Base-by-base conservation (phyloP, 2,329 filamentous ascomycete genomes). In the Canariomyces notabilis region DNA sequence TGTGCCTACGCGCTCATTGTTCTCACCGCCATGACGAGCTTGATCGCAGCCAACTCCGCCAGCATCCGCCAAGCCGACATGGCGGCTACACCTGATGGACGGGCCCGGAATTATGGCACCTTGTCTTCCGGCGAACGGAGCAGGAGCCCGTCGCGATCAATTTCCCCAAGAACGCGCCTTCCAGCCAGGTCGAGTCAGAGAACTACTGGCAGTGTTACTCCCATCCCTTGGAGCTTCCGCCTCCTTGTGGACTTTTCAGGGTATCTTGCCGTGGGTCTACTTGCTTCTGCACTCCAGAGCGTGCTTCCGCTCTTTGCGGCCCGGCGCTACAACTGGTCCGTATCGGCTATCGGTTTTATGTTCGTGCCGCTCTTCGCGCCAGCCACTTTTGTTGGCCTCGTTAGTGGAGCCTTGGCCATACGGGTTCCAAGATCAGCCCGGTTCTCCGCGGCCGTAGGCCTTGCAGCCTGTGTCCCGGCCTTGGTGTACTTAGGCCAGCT, bases 361-460 rank as follows among this genome's bases (percentile, higher is more conserved):
- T 55, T 59, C 23, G 48, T 57, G 8, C 45, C 49, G 8, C 42
- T 59, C 8, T 53, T 54, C 6, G 52, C 44, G 6, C 57, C 57
- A n/a, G 52, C 55, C 11, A 42, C 45, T 7, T 9, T 57, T 5
- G 37, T 54, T 14, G 51, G 57, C 4, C 43, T 37, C 12, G 20
- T 59, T 6, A 26, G 54, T 4, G 49, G 50, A 6, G n/a, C 29
- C 1, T 11, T 57, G 14, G 46, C 51, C 2, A 20, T 12, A 7
- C 48, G 52, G 6, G 42, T 50, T 7, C 46, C 57, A 16, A 49
- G 39, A 16, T 50, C 51, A 6, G 34, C 48, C 32, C 54, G 55
- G 15, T 53, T 52, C n/a, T 37, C 55, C 19, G 29, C 50, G 2
- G 18, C 51, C 3, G 23, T 44, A 5, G 57, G 57, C 8, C 57